Percentiles rank a stretch among this genome's conserved stretches.
These are phyloP conservation scores for Cymbidium sinense DNA, from an alignment of 106 monocot genomes.

Conservation along the genomic window DNA sequence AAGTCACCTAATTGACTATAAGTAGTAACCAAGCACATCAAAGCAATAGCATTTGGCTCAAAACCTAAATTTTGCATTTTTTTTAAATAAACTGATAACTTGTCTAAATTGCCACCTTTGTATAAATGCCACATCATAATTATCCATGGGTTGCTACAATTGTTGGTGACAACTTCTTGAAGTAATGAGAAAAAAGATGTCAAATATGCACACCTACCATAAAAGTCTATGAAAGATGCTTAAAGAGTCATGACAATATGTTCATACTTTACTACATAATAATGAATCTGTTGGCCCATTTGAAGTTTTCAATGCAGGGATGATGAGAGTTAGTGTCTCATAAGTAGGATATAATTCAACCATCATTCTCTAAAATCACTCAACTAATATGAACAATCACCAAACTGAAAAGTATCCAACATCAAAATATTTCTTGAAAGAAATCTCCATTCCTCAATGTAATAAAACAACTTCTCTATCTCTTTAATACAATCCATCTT, in stretches of 20 bases:
- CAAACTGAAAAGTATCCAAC: constrained; percentile 30
- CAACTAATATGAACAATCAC: constrained; percentile 12
- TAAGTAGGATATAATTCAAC: constrained; percentile 18
- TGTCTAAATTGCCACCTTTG: constrained; percentile 16
- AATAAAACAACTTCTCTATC: constrained; percentile 22
- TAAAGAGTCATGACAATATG: constrained; percentile 25
- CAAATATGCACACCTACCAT: constrained; percentile 40
- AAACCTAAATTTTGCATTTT: constrained; percentile 19
- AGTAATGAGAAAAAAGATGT: constrained; percentile 24
- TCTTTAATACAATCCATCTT: constrained; percentile 19
- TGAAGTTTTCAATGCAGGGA: constrained; percentile 27
- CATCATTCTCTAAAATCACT: constrained; percentile 31
- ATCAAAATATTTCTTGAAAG: constrained; percentile 59
- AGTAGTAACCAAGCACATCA: constrained; percentile 22
- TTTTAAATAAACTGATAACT: constrained; percentile 21
- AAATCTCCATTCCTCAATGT: constrained; percentile 18
- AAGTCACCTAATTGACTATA: constrained; percentile 24
- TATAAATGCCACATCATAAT: constrained; percentile 37
- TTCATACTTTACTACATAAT: constrained; percentile 34
- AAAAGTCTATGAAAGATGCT: constrained; percentile 37
- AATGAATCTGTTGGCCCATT: constrained; percentile 39
- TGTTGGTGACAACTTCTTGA: constrained; percentile 19
- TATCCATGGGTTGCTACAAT: constrained; percentile 13
- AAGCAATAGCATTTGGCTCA: constrained; percentile 11
- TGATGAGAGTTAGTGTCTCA: constrained; percentile 39